phyloP scores from a whole-genome alignment of 208 protist species.

The Leptomonas pyrrhocoris region DNA sequence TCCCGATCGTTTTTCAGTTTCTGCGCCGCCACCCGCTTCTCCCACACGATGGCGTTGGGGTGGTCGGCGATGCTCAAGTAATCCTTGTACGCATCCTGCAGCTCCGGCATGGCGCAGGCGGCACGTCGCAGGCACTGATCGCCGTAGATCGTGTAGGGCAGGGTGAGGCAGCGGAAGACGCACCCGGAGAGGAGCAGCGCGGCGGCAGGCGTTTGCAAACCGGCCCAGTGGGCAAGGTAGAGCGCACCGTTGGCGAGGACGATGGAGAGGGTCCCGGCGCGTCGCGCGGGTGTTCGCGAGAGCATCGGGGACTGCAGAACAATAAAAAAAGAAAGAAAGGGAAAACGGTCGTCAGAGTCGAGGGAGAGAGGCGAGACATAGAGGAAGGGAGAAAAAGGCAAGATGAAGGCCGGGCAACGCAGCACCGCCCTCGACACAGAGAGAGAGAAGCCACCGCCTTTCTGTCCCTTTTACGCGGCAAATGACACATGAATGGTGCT shows the following conservation, averaged over 20 bases:
- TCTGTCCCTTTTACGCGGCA: too few relatives aligned
- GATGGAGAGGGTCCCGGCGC: slow-evolving; percentile 64
- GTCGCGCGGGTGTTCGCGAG: slow-evolving; percentile 29
- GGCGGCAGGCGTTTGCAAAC: slow-evolving; percentile 51
- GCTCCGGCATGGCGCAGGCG: slow-evolving; percentile 68
- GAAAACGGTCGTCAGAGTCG: background rate
- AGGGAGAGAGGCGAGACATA: too few relatives aligned
- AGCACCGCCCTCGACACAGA: too few relatives aligned
- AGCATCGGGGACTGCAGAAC: slow-evolving; percentile 27
- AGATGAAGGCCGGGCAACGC: too few relatives aligned
- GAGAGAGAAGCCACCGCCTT: too few relatives aligned
- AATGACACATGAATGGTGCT: too few relatives aligned
- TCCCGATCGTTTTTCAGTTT: slow-evolving; percentile 87
- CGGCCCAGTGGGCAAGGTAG: slow-evolving; percentile 38
- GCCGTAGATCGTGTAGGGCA: slow-evolving; percentile 80
- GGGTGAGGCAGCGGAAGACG: slow-evolving; percentile 51
- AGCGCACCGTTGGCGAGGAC: slow-evolving; percentile 58
- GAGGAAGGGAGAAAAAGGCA: too few relatives aligned
- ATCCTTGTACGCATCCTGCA: slow-evolving; percentile 65
- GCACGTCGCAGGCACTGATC: slow-evolving; percentile 72
- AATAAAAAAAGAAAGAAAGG: background rate
- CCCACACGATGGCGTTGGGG: slow-evolving; percentile 79
- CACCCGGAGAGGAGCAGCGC: slow-evolving; percentile 57
- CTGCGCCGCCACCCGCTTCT: slow-evolving; percentile 80
- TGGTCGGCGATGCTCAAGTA: slow-evolving; percentile 73